Evolutionary conservation across 2,329 filamentous ascomycete genomes (phyloP).

Genomic region (Escovopsis sp.): DNA sequence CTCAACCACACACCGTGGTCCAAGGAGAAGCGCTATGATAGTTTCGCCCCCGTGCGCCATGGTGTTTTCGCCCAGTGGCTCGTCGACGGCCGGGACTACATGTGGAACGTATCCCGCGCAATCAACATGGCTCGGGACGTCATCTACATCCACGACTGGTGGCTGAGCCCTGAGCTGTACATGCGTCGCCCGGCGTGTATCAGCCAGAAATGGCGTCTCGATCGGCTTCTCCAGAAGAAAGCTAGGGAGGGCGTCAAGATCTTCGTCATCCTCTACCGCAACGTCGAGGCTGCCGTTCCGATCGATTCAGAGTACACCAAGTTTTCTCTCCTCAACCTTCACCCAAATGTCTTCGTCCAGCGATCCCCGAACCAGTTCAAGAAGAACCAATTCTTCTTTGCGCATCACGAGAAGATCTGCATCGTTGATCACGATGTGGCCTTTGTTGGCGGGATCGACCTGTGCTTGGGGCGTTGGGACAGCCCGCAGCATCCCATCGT

Average conservation of each 20-base stretch:
- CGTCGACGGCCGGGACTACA: slow-evolving; percentile 92
- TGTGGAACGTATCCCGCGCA: slow-evolving; percentile 97
- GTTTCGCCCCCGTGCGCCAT: slow-evolving; percentile 78
- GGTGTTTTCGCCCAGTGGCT: slow-evolving; percentile 91
- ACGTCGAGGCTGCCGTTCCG: slow-evolving; percentile 90
- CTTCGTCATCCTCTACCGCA: slow-evolving; percentile 94
- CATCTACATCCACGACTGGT: slow-evolving; percentile 99
- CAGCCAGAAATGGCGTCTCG: slow-evolving; percentile 94
- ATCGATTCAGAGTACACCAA: slow-evolving; percentile 99
- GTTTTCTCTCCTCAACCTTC: slow-evolving; percentile 84
- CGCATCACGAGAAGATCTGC: slow-evolving; percentile 96
- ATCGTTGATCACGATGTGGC: slow-evolving; percentile 92
- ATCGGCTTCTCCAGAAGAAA: slow-evolving; percentile 84
- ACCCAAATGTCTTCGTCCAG: slow-evolving; percentile 93
- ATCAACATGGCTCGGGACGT: slow-evolving; percentile 96
- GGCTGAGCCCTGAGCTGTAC: slow-evolving; percentile 92
- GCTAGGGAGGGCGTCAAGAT: slow-evolving; percentile 92
- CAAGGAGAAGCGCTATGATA: slow-evolving; percentile 71
- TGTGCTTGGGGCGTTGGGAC: slow-evolving; percentile 96
- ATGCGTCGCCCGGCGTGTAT: slow-evolving; percentile 87
- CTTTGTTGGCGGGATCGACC: slow-evolving; percentile 87
- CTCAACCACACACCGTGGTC: slow-evolving; percentile 69
- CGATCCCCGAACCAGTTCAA: slow-evolving; percentile 94
- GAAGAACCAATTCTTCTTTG: slow-evolving; percentile 99
- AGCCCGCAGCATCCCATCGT: slow-evolving; percentile 82